Evolutionary conservation across 192 early-diverging fungal species (phyloP), one percentile per base, ranked within the genome.

Genomic region (Backusella westeae): DNA sequence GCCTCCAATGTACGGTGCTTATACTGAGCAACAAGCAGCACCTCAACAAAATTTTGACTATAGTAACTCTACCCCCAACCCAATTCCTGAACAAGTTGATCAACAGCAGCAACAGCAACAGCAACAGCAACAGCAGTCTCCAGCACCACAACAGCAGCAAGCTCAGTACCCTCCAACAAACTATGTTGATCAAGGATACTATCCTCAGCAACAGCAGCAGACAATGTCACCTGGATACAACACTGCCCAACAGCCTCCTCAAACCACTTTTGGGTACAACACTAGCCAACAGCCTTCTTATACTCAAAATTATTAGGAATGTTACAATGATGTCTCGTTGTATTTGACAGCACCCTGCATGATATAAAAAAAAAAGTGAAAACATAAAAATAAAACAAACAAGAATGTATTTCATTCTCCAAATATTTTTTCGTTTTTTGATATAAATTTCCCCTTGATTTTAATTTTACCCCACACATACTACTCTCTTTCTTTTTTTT

Each of bases 131-230:
- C 80, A 69, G 36, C 65, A 49, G 8, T 82, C 78, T 14, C 59
- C 49, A 14, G 77, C 73, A 21, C 77, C 71, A 41, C 80, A 78
- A 53, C 80, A 75, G 59, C 80, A 72, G 46, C 53, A 49, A 66
- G 72, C 67, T 8, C 73, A 77, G 19, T 76, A 69, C 9, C 69
- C 42, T 35, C 32, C 68, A 69, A 69, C 38, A 69, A 41, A 1
- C 6, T 35, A 69, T 53, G 17, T 14, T 26, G 29, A 35, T 17
- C 59, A 76, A 66, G 66, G 68, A 66, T 67, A 46, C 21, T 19
- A 67, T 15, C 17, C 26, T 52, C 75, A 77, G 23, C 78, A 74
- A 15, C 78, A 74, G n/a, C 77, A 34, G 41, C 42, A 69, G 9
- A 17, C 52, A 42, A 26, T 56, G 14, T 19, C 42, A 38, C 15